Percentiles rank a stretch among this genome's conserved stretches.
Evolutionary conservation across 2,329 filamentous ascomycete species (phyloP).

Genomic region (Scortechinia acanthostroma): DNA sequence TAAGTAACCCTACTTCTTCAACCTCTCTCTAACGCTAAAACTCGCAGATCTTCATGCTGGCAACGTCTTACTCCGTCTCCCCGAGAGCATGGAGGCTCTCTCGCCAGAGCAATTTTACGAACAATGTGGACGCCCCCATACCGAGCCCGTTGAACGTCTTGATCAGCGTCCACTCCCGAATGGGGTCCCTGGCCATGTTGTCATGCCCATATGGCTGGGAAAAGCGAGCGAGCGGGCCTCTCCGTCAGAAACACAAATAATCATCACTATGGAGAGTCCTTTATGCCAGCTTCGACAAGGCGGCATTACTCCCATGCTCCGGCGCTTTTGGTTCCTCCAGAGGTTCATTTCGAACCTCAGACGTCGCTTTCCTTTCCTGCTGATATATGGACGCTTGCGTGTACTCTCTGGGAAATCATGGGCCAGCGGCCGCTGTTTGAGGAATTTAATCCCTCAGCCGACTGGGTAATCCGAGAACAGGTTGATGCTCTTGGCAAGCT

Average conservation of each 20-base stretch:
- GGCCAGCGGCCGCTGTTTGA: neutral
- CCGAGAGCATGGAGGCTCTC: neutral
- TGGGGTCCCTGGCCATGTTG: constrained; percentile 10
- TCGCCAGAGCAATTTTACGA: neutral
- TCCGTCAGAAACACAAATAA: constrained; percentile 14
- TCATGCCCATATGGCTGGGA: constrained; percentile 15
- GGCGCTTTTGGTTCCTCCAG: neutral
- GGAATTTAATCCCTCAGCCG: neutral
- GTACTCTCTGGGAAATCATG: neutral
- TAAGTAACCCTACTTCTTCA: no score
- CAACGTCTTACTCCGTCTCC: neutral
- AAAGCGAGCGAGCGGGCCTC: constrained; percentile 12
- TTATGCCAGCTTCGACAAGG: neutral
- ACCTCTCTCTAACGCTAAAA: no score
- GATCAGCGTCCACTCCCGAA: constrained; percentile 12
- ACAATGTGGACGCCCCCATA: neutral
- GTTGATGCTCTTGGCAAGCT: neutral
- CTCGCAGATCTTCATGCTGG: neutral
- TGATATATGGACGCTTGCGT: neutral
- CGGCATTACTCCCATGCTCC: constrained; percentile 7
- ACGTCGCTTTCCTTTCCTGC: neutral
- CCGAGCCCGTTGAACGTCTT: constrained; percentile 5
- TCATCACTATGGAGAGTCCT: constrained; percentile 4
- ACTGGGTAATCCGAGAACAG: neutral
- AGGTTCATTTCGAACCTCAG: neutral